Evolutionary conservation across 495 filamentous ascomycete species (phyloP), one percentile per base, ranked within the genome.

Genomic region (Cairneyella variabilis): DNA sequence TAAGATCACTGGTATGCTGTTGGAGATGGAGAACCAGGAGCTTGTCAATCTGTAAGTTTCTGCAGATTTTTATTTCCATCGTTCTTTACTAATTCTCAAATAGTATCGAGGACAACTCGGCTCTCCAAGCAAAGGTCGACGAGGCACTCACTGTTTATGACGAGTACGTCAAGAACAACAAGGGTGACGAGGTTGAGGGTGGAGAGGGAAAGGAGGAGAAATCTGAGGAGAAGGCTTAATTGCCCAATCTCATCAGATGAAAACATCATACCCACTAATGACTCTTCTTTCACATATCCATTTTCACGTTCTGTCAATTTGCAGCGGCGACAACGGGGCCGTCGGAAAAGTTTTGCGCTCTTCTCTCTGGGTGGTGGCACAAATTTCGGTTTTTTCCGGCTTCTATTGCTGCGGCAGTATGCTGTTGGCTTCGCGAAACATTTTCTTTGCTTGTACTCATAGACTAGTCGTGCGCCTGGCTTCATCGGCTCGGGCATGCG

Each of bases 1-100:
- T 61, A 99, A 99, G 85, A 97, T 99, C 66, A 99, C 93, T 54
- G 93, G 93, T 71, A 99, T 99, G 93, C 83, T 99, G 63, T 67
- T 99, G 61, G 93, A 99, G 80, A 99, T 99, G 93, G 93, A 97
- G 57, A 97, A 97, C 67, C 58, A 75, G 41, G 93, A 99, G 77
- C 73, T 99, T 57, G 73, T 99, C 64, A 86, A 86, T 69, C 79
- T 99, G 93, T 98, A 84, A 90, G 93, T 91, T 53, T 58, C n/a
- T 20, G 41, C 12, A 23, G 26, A 12, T 21, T 37, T 26, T 20
- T n/a, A 39, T 27, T 44, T 30, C 12, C 4, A 20, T 23, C 9
- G 22, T 11, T 25, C 28, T 16, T 46, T 53, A 62, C 63, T 67
- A 56, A 70, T 53, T 7, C 50, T 17, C 40, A 50, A 42, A 30